Percentiles rank a stretch among this genome's conserved stretches.
Conservation (phyloP, 352 stramenopile genomes). For the Phytophthora constricta region DNA sequence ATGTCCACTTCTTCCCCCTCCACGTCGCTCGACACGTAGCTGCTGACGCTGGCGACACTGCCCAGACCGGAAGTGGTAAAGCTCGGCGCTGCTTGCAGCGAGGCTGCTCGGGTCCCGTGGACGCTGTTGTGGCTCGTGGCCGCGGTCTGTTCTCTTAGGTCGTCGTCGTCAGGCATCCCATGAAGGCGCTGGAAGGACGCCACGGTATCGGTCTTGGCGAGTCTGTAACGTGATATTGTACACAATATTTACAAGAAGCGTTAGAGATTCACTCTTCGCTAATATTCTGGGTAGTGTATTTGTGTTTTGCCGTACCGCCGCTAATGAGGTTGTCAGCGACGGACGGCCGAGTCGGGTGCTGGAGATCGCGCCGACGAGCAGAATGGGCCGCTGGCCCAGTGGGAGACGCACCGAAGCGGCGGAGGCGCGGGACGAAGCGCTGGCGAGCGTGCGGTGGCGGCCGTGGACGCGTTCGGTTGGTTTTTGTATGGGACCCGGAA, state of each 20-base stretch:
- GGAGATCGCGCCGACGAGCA: constrained; percentile 1
- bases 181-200: constrained; percentile 43
- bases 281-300: no score
- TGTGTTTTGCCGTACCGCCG: no score
- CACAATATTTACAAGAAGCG: no score
- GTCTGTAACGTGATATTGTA: not conserved
- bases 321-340: no score
- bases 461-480: not conserved
- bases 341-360: no score
- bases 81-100: constrained; percentile 12
- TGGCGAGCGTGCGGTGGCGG: not conserved
- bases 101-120: constrained; percentile 8
- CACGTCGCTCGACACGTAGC: constrained; percentile 31
- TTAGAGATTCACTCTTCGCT: no score
- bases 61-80: constrained; percentile 24
- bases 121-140: constrained; percentile 23
- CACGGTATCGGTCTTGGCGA: constrained; percentile 5
- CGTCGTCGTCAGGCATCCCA: constrained; percentile 51
- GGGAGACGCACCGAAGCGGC: not conserved
- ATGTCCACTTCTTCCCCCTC: constrained; percentile 17
- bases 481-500: constrained; percentile 7
- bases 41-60: constrained; percentile 30
- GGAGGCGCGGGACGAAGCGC: constrained; percentile 1
- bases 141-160: constrained; percentile 37
- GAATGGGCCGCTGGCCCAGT: not conserved